Conservation (phyloP, 2,329 filamentous ascomycete species). For the Penicillium sp. region DNA sequence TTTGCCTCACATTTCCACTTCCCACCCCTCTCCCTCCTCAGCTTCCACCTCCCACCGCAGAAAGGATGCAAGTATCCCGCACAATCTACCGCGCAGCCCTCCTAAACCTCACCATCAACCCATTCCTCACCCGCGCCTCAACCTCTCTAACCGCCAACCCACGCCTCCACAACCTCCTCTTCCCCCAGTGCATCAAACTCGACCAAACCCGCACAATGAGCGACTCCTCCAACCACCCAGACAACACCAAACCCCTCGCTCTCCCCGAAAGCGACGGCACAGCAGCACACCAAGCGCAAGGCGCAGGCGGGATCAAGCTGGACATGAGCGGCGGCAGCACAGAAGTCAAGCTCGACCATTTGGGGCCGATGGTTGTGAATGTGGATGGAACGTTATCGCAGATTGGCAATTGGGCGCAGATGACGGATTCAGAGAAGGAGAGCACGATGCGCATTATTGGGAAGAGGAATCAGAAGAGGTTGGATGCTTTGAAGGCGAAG, state of each 20-base stretch:
- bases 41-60: too few relatives aligned
- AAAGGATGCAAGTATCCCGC: slow-evolving; percentile 30
- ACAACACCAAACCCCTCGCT: slow-evolving; percentile 29
- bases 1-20: neutral
- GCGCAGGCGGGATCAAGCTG: slow-evolving; percentile 69
- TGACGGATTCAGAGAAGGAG: slow-evolving; percentile 67
- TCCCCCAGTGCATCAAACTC: slow-evolving; percentile 28
- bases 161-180: slow-evolving; percentile 28
- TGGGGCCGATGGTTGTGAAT: slow-evolving; percentile 75
- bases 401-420: slow-evolving; percentile 72
- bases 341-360: slow-evolving; percentile 62
- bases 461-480: slow-evolving; percentile 66
- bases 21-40: neutral
- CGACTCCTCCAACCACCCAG: neutral
- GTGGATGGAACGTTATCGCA: slow-evolving; percentile 69
- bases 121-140: slow-evolving; percentile 23
- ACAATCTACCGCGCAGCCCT: slow-evolving; percentile 31
- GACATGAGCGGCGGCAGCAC: slow-evolving; percentile 55
- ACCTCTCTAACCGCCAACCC: slow-evolving; percentile 10
- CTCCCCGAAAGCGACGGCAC: slow-evolving; percentile 68
- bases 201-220: slow-evolving; percentile 27
- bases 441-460: slow-evolving; percentile 68
- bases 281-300: slow-evolving; percentile 68
- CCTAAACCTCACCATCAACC: slow-evolving; percentile 26
- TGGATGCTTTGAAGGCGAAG: slow-evolving; percentile 55